Evolutionary conservation across 306 rosid genomes (phyloP), one percentile per base, ranked within the genome.

Genomic region (Betula pendula): DNA sequence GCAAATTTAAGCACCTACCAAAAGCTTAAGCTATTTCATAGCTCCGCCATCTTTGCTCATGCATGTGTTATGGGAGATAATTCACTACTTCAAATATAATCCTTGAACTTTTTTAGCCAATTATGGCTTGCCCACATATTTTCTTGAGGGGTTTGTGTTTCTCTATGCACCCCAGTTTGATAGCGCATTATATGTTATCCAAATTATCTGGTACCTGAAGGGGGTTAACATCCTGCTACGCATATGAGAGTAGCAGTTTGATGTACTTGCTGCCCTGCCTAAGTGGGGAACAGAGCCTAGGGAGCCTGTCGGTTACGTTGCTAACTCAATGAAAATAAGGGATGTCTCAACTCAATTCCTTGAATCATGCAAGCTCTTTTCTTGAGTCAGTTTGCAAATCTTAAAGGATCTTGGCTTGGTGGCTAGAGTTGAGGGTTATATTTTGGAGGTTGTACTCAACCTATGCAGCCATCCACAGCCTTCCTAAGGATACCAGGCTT

Each of bases 201-300:
- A 19, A 19, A n/a, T 9, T 35, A 66, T 40, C 19, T 66, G 48
- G 38, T 35, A 40, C 25, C 19, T 35, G 63, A 56, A n/a, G 70
- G 63, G 5, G 7, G 27, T n/a, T 66, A n/a, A 19, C 9, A 8
- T 66, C 47, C 19, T 9, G 12, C 48, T 19, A 17, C 8, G 17
- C 8, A 2, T 15, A 62, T 20, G 31, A 17, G 44, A 16, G 43
- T 62, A 31, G 43, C 68, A 29, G 42, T 62, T 20, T 33, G 3
- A 31, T 15, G 40, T 15, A 17, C 68, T 65, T 65, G 20, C 31
- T 29, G 42, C 48, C 69, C 17, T 35, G 15, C 48, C 27, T 38
- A 40, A 14, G 16, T 66, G 40, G 70, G 47, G 70, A 10, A 44
- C 25, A 38, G 49, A 27, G 70, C 70, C 70, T 66, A 19, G 70